Evolutionary conservation across 192 early-diverging fungal genomes (phyloP), one percentile per base, ranked within the genome.

Genomic region (Spizellomyces punctatus): DNA sequence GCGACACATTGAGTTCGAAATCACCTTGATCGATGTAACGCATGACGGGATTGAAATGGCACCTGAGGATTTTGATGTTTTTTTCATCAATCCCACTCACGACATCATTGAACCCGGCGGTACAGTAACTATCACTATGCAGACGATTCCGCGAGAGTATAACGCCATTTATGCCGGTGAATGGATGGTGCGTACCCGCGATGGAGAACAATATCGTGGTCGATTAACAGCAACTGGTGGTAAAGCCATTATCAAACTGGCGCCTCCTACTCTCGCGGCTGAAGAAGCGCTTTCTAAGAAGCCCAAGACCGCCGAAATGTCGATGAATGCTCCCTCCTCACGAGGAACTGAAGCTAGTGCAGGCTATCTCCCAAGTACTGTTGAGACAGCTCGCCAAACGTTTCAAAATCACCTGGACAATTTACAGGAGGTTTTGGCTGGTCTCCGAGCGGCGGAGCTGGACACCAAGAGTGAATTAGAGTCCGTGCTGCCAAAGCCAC

Each of bases 211-310:
- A 61, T 85, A 82, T 50, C 61, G 68, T 27, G 86, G 84, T 10
- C 58, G 60, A 5, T 55, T 83, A 7, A 66, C 56, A 7, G 81
- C 79, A 4, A 82, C 77, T 8, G 88, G 88, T 27, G 88, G 88
- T 6, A 76, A 84, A 58, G 88, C 88, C 8, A 89, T 88, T 57
- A 83, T 88, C 63, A 83, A 85, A 57, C 79, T 89, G 21, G 78
- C 78, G 6, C 79, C 78, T 14, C 82, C 82, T n/a, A 70, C 77
- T 7, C 16, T 79, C 22, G 44, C 43, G 44, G 42, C 44, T 6
- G 65, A 72, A 44, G 78, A 76, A 41, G 46, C 66, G 16, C 22
- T 27, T 0, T 57, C 64, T 7, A 69, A 52, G 50, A 67, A 71
- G 36, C 63, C 52, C 10, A 36, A 19, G 46, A 83, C 76, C 3